Evolutionary conservation across 768 basidiomycete species (phyloP), one percentile per base, ranked within the genome.

Genomic region (Boletus bicolor): DNA sequence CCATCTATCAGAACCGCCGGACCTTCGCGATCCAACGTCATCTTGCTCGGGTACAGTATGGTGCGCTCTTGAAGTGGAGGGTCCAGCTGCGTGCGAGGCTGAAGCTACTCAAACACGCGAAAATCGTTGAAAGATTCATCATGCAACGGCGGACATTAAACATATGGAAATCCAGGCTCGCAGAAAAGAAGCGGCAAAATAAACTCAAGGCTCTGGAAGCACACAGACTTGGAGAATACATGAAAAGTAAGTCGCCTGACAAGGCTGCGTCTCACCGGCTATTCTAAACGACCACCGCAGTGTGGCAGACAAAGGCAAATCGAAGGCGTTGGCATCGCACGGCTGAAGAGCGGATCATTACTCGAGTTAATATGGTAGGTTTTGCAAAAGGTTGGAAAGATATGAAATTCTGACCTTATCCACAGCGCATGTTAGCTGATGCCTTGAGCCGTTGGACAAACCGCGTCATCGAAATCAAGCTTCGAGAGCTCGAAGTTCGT

Each of bases 381-480:
- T 49, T 39, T 44, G 5, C n/a, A 26, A 17, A n/a, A 10, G 7
- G 3, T 15, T 45, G 19, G 35, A 39, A 52, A 48, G 28, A 5
- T 17, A 32, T 35, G 30, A 44, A 44, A 45, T 55, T 43, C 37
- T 61, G 39, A 58, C 26, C 34, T 21, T 7, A 36, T 54, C 37
- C 49, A 43, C 56, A 91, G 89, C 81, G 83, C 50, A 70, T 82
- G 47, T 61, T 84, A 57, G 69, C 71, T n/a, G 65, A 71, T 43
- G 63, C 77, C 3, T 67, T 93, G 53, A 67, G 72, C 19, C 72
- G 66, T 41, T 93, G 91, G 91, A 89, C 83, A 9, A 83, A 84
- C 60, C 80, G 82, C 6, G 84, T 90, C 8, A 86, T 91, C 54
- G 83, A 83, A 46, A 69, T 89, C 47, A 93, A 91, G 65, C 77